These are phyloP conservation scores for Elsinoe necatrix DNA, from an alignment of 2,329 filamentous ascomycete species.

Conservation along the genomic window DNA sequence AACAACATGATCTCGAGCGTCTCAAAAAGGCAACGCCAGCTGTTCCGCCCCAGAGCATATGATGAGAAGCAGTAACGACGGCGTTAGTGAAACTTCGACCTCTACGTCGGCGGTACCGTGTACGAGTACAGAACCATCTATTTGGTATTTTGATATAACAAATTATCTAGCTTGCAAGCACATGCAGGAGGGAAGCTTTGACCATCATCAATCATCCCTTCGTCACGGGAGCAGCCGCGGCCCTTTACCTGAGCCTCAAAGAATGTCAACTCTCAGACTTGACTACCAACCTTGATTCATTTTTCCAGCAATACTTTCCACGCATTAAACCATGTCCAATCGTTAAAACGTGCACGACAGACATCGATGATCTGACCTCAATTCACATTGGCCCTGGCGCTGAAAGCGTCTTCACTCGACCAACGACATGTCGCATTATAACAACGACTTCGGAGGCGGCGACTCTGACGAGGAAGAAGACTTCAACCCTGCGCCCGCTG, in stretches of 20 bases:
- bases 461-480: conserved; percentile 69
- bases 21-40: too few relatives aligned
- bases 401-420: not conserved
- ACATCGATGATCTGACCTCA: not conserved
- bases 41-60: too few relatives aligned
- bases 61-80: too few relatives aligned
- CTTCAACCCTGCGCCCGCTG: conserved; percentile 75
- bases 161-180: too few relatives aligned
- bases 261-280: not conserved
- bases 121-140: too few relatives aligned
- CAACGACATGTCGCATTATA: conserved; percentile 32
- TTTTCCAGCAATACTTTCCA: not conserved
- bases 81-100: too few relatives aligned
- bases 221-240: not conserved
- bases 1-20: too few relatives aligned
- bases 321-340: too few relatives aligned
- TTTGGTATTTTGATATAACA: too few relatives aligned
- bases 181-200: conserved; percentile 2
- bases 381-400: not conserved
- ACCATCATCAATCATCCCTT: not conserved
- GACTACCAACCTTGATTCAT: not conserved
- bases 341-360: too few relatives aligned
- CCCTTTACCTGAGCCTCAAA: conserved; percentile 8
- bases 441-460: conserved; percentile 45
- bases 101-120: too few relatives aligned